Conservation (phyloP, 306 rosid genomes). For the Leucaena leucocephala region DNA sequence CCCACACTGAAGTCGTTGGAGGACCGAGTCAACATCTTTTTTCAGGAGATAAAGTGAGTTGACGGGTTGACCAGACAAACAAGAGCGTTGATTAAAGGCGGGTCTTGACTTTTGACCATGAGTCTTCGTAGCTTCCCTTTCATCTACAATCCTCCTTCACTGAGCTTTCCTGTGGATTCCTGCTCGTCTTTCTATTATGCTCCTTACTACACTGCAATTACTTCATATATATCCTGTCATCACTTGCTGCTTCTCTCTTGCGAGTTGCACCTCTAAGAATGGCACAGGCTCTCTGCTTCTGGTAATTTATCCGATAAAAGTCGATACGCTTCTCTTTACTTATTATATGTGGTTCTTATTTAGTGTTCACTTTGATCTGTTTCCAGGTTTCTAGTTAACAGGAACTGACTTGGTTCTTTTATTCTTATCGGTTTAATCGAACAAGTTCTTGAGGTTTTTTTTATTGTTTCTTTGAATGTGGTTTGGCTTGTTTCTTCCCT, state of each 20-base stretch:
- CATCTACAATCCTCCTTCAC: neutral
- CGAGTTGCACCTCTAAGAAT: conserved; percentile 2
- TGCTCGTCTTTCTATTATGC: neutral
- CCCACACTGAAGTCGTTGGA: too few relatives aligned
- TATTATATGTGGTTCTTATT: neutral
- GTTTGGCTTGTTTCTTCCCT: conserved; percentile 10
- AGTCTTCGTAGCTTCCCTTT: neutral
- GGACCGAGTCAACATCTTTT: too few relatives aligned
- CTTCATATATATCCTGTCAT: conserved; percentile 1
- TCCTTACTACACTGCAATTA: neutral
- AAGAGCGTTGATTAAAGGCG: neutral
- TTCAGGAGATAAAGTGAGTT: neutral
- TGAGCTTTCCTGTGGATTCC: neutral
- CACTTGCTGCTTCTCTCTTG: neutral
- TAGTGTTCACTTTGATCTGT: conserved; percentile 20
- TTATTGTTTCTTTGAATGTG: neutral
- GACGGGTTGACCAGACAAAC: neutral
- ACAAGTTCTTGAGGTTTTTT: neutral
- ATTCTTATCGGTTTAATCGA: neutral
- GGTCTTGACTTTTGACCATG: neutral
- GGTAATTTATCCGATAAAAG: conserved; percentile 37
- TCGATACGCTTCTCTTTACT: neutral
- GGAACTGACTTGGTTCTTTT: conserved; percentile 15
- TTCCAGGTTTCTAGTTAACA: neutral
- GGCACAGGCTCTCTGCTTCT: conserved; percentile 32